Evolutionary conservation across 106 monocot genomes (phyloP), one percentile per base, ranked within the genome.

Genomic region (Dioscorea alata): DNA sequence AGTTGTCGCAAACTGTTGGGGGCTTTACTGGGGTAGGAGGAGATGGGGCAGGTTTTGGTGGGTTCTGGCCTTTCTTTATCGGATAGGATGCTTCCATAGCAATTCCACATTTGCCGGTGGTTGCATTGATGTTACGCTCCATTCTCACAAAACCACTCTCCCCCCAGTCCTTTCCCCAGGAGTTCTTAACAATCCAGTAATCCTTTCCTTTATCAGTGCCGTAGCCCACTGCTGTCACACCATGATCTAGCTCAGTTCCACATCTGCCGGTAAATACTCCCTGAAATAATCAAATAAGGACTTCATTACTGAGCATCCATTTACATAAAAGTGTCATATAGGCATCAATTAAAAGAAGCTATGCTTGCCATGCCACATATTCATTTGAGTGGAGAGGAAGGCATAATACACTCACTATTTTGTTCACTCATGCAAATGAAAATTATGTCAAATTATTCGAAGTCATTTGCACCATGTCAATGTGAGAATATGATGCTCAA

Each of bases 241-340:
- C 94, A 50, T 94, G 94, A 57, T 94, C 90, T 1, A 90, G 74
- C 2, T 83, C 42, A 15, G 90, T 88, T 8, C 85, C 85, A 60
- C 94, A 94, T 2, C 10, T 57, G 0, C 85, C 94, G 4, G 75
- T 79, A 78, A 90, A 94, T 35, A 94, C 73, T 13, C 94, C 94
- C 93, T 93, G 79, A 17, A 57, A 54, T 18, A 42, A 42, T 42
- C 0, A 42, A 42, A 42, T 42, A 6, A 42, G 5, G 42, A 42
- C 2, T 42, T 42, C 6, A 28, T 28, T 3, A 42, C 6, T 42
- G 5, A 42, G 10, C 42, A 42, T 42, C 42, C 42, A 42, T 42
- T 42, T 10, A 10, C 1, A 42, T 42, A 6, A 42, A 42, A 42
- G 6, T 42, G 10, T 5, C 42, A 10, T 10, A 6, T 42, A 42